These are phyloP conservation scores for Pelargonium nanum DNA, from an alignment of 345 rosid genomes.

Conservation along the genomic window DNA sequence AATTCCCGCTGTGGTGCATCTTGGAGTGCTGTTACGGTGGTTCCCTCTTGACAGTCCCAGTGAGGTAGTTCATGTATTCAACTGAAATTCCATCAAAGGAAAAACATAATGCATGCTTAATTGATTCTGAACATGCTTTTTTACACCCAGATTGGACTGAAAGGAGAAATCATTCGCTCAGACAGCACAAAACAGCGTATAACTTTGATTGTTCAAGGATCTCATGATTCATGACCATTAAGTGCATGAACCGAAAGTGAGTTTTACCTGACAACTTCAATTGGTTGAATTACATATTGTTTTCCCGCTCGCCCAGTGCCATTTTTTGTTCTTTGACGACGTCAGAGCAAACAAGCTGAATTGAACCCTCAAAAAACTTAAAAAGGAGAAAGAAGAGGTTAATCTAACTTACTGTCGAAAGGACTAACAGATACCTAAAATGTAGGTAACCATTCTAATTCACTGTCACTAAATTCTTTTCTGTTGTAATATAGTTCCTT, in stretches of 20 bases:
- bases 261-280: neutral
- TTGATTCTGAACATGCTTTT: constrained; percentile 14
- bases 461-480: neutral
- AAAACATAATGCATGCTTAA: neutral
- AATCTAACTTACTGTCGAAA: neutral
- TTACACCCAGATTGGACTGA: constrained; percentile 65
- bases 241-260: neutral
- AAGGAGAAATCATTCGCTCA: constrained; percentile 70
- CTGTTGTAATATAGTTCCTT: neutral
- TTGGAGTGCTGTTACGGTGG: constrained; percentile 88
- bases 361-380: neutral
- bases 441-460: neutral
- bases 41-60: constrained; percentile 59
- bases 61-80: constrained; percentile 42
- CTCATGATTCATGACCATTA: constrained; percentile 60
- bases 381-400: neutral
- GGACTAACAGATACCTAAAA: neutral
- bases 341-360: neutral
- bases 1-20: constrained; percentile 83
- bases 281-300: neutral
- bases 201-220: constrained; percentile 69
- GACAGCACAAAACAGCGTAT: constrained; percentile 78
- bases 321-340: neutral
- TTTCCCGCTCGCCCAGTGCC: neutral
- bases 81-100: neutral